Percentiles rank a stretch among this genome's conserved stretches.
These are phyloP conservation scores for Nectriaceae sp. DNA, from an alignment of 2,329 filamentous ascomycete species.

Conservation along the genomic window DNA sequence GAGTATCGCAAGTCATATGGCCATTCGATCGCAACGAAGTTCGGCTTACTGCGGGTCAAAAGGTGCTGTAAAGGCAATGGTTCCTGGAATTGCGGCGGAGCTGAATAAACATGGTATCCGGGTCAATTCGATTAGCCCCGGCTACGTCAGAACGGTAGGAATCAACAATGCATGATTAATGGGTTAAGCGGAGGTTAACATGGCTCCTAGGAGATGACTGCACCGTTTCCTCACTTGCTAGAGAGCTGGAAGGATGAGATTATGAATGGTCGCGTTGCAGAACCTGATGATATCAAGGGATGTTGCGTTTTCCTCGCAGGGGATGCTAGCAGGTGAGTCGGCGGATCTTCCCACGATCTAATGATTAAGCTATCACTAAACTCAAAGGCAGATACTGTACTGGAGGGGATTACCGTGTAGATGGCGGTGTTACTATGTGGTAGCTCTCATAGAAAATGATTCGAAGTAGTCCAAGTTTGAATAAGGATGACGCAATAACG, in stretches of 20 bases:
- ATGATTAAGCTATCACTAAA: background rate
- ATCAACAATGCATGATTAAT: background rate
- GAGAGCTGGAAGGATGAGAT: constrained; percentile 51
- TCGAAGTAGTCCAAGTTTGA: background rate
- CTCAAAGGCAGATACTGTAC: constrained; percentile 34
- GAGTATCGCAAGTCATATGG: constrained; percentile 54
- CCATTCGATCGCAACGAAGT: constrained; percentile 49
- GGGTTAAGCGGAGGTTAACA: background rate
- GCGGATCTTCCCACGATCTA: background rate
- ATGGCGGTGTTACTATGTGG: constrained; percentile 45
- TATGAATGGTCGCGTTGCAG: constrained; percentile 48
- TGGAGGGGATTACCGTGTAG: constrained; percentile 46
- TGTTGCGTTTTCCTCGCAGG: constrained; percentile 50
- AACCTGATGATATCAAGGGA: constrained; percentile 52
- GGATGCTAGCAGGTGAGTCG: constrained; percentile 47
- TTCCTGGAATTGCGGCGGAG: constrained; percentile 27
- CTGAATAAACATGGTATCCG: constrained; percentile 42
- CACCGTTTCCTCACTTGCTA: constrained; percentile 45
- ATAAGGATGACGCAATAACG: too few species aligned
- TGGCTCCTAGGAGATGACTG: constrained; percentile 39
- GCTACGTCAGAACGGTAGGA: constrained; percentile 37
- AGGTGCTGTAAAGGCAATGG: constrained; percentile 28
- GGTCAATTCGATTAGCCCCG: constrained; percentile 50
- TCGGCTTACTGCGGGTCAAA: constrained; percentile 34
- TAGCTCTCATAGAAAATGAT: constrained; percentile 16